phyloP scores from a whole-genome alignment of 148 eudicot species.

The Rhododendron henanense region DNA sequence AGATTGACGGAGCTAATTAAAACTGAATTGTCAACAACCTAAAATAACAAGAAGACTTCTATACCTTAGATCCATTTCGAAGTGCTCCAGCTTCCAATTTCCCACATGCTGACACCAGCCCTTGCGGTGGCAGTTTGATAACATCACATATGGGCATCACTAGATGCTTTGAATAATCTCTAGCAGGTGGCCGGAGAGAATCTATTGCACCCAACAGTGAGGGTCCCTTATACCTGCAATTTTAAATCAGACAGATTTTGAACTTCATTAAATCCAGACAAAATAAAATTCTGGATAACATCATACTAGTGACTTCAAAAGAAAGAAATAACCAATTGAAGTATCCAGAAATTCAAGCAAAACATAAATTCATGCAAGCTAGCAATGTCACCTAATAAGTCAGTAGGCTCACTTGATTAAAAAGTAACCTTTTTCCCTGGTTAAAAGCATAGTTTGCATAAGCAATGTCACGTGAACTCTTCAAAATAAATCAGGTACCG shows the following conservation, averaged over 20 bases:
- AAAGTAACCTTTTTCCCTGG: not conserved
- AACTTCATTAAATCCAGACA: not conserved
- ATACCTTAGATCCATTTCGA: slow-evolving; percentile 73
- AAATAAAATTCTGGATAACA: not conserved
- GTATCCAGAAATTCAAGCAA: not conserved
- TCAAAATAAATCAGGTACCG: not conserved
- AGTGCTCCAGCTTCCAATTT: slow-evolving; percentile 93
- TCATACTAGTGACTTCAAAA: not conserved
- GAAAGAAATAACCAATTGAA: not conserved
- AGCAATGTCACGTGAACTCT: not conserved
- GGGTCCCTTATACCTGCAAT: slow-evolving; percentile 79
- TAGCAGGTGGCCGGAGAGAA: slow-evolving; percentile 60
- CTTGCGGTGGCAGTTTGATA: slow-evolving; percentile 64
- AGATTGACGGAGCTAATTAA: not conserved
- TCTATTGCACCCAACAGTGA: slow-evolving; percentile 76
- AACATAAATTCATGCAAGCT: not conserved
- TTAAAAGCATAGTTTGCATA: not conserved
- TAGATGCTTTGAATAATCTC: slow-evolving; percentile 82
- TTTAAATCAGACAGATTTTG: not conserved
- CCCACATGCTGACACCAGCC: slow-evolving; percentile 78
- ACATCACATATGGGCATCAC: slow-evolving; percentile 92
- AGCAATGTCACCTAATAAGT: not conserved
- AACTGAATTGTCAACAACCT: not conserved
- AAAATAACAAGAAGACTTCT: not conserved
- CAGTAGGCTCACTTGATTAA: not conserved